Evolutionary conservation across 495 filamentous ascomycete genomes (phyloP), one percentile per base, ranked within the genome.

Genomic region (Talaromyces nanjingensis): DNA sequence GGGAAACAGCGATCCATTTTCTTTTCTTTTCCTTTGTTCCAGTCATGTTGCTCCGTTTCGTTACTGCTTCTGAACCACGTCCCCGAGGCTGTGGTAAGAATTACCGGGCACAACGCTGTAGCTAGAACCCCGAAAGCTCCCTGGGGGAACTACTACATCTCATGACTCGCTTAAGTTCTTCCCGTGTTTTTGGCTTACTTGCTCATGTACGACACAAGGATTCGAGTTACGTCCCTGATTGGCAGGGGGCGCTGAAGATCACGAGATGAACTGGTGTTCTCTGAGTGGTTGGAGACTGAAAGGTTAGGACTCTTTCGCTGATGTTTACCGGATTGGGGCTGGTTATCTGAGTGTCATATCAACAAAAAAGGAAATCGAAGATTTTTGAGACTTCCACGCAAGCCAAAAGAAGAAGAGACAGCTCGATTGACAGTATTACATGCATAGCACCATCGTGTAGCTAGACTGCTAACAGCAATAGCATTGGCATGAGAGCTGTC

Each of bases 61-160:
- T 39, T 27, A 27, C 20, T 25, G 33, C 42, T 7, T 18, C n/a
- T 18, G 53, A 16, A 56, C 53, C 53, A 6, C 9, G n/a, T n/a
- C n/a, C 52, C 60, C 61, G 54, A 45, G 60, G 54, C 33, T 56
- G 58, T 58, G 45, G 62, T 62, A 65, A 34, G 62, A 63, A 27
- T n/a, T 22, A 16, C 60, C 25, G 45, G 25, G 45, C 18, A 27
- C 34, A 61, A 49, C 59, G 33, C 37, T 42, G 3, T 61, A 18
- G 22, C 37, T n/a, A 45, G 39, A 27, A 62, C 1, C 60, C 60
- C 42, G 25, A 33, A 39, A 37, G 1, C n/a, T 18, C 27, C 9
- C 25, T n/a, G 37, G 37, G 37, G 37, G 24, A 24, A 54, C 14
- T 22, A n/a, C 7, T 22, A 29, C 7, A 56, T 25, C 47, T 54